Evolutionary conservation across 495 filamentous ascomycete species (phyloP).

Genomic region (Hypoxylon crocopeplum): DNA sequence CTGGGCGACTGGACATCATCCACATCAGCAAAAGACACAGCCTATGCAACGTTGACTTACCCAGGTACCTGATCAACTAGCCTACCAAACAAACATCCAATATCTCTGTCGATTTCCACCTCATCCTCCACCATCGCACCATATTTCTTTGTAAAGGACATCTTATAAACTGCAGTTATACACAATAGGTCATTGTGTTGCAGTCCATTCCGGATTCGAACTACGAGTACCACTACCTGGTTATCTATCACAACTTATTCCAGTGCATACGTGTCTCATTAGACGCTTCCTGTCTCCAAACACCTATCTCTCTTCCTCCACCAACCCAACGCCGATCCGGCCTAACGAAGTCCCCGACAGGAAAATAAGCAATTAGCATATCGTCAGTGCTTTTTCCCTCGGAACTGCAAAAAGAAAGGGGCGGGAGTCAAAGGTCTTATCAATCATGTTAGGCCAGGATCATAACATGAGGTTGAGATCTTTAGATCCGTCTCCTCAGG

Average conservation of each 20-base stretch:
- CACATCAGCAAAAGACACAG: constrained; percentile 37
- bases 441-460: constrained; percentile 38
- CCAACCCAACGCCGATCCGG: constrained; percentile 35
- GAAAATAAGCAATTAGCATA: constrained; percentile 34
- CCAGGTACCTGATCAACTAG: constrained; percentile 35
- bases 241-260: not conserved
- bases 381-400: constrained; percentile 25
- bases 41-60: constrained; percentile 40
- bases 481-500: constrained; percentile 44
- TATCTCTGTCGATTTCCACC: constrained; percentile 20
- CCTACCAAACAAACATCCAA: constrained; percentile 22
- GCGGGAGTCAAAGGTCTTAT: constrained; percentile 14
- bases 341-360: constrained; percentile 27
- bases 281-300: constrained; percentile 30
- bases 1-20: constrained; percentile 36
- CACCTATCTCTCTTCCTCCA: constrained; percentile 24
- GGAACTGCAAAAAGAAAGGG: constrained; percentile 10
- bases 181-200: constrained; percentile 13
- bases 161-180: not conserved
- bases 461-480: constrained; percentile 41
- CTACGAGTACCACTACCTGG: constrained; percentile 3
- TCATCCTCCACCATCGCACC: constrained; percentile 24
- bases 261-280: constrained; percentile 32
- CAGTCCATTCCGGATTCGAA: constrained; percentile 1
- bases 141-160: constrained; percentile 25